Percentiles rank a stretch among this genome's conserved stretches.
phyloP scores from a whole-genome alignment of 2,329 filamentous ascomycete genomes.

The Sarocladiaceae sp. region DNA sequence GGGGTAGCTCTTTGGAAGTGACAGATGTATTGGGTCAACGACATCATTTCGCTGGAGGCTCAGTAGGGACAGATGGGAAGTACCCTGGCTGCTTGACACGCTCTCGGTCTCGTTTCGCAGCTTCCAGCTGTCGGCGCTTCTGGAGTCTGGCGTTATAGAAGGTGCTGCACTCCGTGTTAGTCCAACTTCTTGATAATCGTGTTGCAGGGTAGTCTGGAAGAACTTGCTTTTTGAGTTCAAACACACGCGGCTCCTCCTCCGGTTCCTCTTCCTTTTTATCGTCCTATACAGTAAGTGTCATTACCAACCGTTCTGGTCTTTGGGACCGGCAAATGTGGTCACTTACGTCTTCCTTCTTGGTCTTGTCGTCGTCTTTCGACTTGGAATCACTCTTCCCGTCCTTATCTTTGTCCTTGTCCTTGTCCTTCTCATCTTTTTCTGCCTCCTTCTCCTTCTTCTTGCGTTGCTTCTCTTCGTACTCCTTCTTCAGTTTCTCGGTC shows the following conservation, averaged over 20 bases:
- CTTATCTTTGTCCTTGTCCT: constrained; percentile 38
- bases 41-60: constrained; percentile 32
- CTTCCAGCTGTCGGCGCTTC: constrained; percentile 48
- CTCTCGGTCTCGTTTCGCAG: constrained; percentile 72
- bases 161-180: constrained; percentile 40
- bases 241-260: constrained; percentile 69
- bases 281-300: constrained; percentile 12
- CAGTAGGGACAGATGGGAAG: constrained; percentile 80
- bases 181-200: background rate
- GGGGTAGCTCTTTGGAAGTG: background rate
- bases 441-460: constrained; percentile 64
- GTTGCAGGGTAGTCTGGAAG: background rate
- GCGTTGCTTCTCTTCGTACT: constrained; percentile 68
- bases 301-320: constrained; percentile 9
- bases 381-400: constrained; percentile 38
- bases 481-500: constrained; percentile 60
- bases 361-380: constrained; percentile 31
- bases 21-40: background rate
- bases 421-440: constrained; percentile 54
- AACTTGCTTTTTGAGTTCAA: constrained; percentile 69
- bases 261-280: constrained; percentile 22
- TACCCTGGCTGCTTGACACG: constrained; percentile 68
- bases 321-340: no score
- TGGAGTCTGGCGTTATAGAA: constrained; percentile 85
- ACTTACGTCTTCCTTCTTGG: constrained; percentile 29